Percentiles rank a stretch among this genome's conserved stretches.
These are phyloP conservation scores for Rhodotorula glutinis DNA, from an alignment of 1,284 basidiomycete species.

Conservation along the genomic window DNA sequence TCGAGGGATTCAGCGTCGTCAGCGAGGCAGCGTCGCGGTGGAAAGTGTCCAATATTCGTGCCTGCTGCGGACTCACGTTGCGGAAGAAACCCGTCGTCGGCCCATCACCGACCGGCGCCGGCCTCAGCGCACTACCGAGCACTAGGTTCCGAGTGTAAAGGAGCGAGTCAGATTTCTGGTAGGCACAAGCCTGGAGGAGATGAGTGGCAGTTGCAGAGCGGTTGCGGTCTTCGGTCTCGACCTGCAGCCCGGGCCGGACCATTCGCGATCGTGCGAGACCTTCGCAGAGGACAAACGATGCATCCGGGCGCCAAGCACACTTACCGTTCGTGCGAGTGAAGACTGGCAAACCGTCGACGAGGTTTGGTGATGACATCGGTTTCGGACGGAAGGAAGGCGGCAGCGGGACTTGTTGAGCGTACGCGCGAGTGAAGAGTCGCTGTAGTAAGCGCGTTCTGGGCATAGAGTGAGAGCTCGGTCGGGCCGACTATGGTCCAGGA, in stretches of 20 bases:
- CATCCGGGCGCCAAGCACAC: too few relatives aligned
- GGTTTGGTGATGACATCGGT: neutral
- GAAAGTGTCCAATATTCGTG: too few relatives aligned
- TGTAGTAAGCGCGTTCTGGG: neutral
- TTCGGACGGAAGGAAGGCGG: neutral
- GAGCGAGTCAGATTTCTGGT: neutral
- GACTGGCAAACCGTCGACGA: neutral
- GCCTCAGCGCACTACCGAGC: constrained; percentile 15
- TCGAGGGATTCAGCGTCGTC: too few relatives aligned
- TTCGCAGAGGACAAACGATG: too few relatives aligned
- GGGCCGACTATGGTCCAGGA: neutral
- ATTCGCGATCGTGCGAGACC: too few relatives aligned
- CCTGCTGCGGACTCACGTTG: constrained; percentile 10
- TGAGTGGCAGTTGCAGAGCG: too few relatives aligned
- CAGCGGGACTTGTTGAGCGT: constrained; percentile 21
- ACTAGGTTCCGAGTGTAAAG: constrained; percentile 5
- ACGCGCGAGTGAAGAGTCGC: constrained; percentile 1
- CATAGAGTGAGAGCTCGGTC: neutral
- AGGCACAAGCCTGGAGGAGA: neutral
- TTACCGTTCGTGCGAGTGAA: constrained; percentile 3
- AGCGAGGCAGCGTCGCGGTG: too few relatives aligned
- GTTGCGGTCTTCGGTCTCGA: too few relatives aligned
- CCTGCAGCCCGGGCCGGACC: too few relatives aligned
- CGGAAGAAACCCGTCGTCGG: constrained; percentile 36
- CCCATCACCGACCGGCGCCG: constrained; percentile 13